Conservation (phyloP, 495 filamentous ascomycete genomes). For the Lasiosphaeria miniovina region DNA sequence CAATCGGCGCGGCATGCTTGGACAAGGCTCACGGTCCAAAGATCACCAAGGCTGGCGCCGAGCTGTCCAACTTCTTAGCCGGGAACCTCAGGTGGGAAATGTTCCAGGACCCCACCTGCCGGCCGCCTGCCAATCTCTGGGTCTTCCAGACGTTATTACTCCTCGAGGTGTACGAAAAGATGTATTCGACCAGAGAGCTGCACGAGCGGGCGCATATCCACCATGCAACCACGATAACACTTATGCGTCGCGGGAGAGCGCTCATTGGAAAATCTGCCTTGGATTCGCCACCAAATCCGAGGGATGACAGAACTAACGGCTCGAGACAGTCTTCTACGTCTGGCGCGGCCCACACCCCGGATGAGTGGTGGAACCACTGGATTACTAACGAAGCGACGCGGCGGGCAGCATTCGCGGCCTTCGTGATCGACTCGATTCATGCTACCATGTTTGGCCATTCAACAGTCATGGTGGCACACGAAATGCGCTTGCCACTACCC, state of each 20-base stretch:
- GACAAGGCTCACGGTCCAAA: conserved; percentile 74
- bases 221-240: conserved; percentile 89
- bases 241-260: conserved; percentile 92
- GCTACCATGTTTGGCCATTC: conserved; percentile 98
- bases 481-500: conserved; percentile 86
- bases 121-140: conserved; percentile 97
- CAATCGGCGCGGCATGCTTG: conserved; percentile 85
- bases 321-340: conserved; percentile 60
- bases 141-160: conserved; percentile 89
- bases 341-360: conserved; percentile 59
- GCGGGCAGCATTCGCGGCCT: conserved; percentile 89
- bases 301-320: conserved; percentile 61
- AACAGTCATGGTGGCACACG: conserved; percentile 94
- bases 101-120: conserved; percentile 85
- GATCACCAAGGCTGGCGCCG: conserved; percentile 67
- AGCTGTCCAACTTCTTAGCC: conserved; percentile 81
- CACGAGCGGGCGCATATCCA: conserved; percentile 97
- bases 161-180: conserved; percentile 93
- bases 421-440: conserved; percentile 93
- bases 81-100: conserved; percentile 92
- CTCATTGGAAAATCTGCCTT: conserved; percentile 85
- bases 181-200: conserved; percentile 84
- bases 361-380: conserved; percentile 97
- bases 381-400: conserved; percentile 91
- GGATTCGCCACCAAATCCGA: conserved; percentile 80